phyloP scores from a whole-genome alignment of 805 yeast genomes.

The Starmerella asiatica region DNA sequence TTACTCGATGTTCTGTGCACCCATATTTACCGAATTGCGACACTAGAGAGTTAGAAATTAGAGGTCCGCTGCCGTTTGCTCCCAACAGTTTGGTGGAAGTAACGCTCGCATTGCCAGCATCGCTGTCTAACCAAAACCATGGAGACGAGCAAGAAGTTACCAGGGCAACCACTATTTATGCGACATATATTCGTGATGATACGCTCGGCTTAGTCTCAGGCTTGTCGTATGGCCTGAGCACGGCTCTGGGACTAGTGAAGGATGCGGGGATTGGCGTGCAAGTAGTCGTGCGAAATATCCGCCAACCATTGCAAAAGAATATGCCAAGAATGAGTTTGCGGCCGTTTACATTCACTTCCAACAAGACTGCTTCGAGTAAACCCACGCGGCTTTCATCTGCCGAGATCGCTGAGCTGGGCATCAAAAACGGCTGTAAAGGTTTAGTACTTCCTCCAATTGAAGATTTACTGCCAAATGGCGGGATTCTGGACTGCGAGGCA shows the following conservation, averaged over 20 bases:
- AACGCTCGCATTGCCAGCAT: conserved; percentile 9
- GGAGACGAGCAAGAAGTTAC: conserved; percentile 11
- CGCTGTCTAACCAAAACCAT: not conserved
- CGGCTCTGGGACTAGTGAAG: conserved; percentile 41
- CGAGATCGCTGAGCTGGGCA: conserved; percentile 6
- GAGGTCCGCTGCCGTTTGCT: conserved; percentile 7
- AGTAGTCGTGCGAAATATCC: conserved; percentile 38
- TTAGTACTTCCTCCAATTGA: conserved; percentile 16
- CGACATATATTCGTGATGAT: conserved; percentile 34
- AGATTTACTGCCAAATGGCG: conserved; percentile 12
- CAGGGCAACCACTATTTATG: conserved; percentile 35
- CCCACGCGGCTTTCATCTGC: not conserved
- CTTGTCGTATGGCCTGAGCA: conserved; percentile 40
- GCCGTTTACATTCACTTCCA: conserved; percentile 33
- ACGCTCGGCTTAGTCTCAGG: conserved; percentile 21
- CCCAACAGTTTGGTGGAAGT: conserved; percentile 4
- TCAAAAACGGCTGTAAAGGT: conserved; percentile 12
- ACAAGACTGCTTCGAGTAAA: conserved; percentile 1
- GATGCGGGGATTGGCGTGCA: conserved; percentile 37
- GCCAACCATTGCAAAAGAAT: conserved; percentile 21
- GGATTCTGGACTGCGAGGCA: conserved; percentile 10
- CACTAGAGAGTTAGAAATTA: conserved; percentile 9
- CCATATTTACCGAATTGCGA: conserved; percentile 8
- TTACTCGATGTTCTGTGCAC: conserved; percentile 7
- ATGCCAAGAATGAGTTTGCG: conserved; percentile 36